Evolutionary conservation across 495 filamentous ascomycete genomes (phyloP).

Genomic region (Tetracladium setigerum): DNA sequence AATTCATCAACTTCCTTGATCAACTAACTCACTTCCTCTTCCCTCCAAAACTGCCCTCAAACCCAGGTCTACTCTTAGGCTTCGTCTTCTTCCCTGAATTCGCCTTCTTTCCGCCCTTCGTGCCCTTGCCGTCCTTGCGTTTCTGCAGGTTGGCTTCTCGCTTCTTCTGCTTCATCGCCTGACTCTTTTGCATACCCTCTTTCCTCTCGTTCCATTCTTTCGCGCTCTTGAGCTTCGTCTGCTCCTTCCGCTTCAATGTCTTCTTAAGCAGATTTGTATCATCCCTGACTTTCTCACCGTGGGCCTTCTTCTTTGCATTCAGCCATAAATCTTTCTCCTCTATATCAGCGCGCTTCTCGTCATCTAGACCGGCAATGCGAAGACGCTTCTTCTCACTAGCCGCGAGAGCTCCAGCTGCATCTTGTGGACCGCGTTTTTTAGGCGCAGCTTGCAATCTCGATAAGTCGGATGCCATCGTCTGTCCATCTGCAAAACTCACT

Average conservation of each 20-base stretch:
- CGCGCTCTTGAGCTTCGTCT: conserved; percentile 80
- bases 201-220: conserved; percentile 82
- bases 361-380: conserved; percentile 60
- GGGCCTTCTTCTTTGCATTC: conserved; percentile 79
- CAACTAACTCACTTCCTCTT: conserved; percentile 14
- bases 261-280: conserved; percentile 88
- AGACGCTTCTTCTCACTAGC: conserved; percentile 65
- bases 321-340: conserved; percentile 92
- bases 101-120: conserved; percentile 53
- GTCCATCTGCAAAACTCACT: conserved; percentile 79
- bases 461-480: conserved; percentile 61
- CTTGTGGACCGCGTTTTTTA: conserved; percentile 69
- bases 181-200: conserved; percentile 64
- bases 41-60: conserved; percentile 83
- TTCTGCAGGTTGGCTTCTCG: conserved; percentile 83
- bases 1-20: too few relatives aligned
- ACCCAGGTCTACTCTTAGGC: conserved; percentile 58
- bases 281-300: conserved; percentile 85
- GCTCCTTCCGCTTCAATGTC: conserved; percentile 87
- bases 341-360: conserved; percentile 72
- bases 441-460: conserved; percentile 42
- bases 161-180: conserved; percentile 77
- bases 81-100: conserved; percentile 42
- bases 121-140: conserved; percentile 65
- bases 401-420: conserved; percentile 66